Percentiles rank a stretch among this genome's conserved stretches.
Evolutionary conservation across 2,329 filamentous ascomycete genomes (phyloP).

Genomic region (Lachnellula subtilissima): DNA sequence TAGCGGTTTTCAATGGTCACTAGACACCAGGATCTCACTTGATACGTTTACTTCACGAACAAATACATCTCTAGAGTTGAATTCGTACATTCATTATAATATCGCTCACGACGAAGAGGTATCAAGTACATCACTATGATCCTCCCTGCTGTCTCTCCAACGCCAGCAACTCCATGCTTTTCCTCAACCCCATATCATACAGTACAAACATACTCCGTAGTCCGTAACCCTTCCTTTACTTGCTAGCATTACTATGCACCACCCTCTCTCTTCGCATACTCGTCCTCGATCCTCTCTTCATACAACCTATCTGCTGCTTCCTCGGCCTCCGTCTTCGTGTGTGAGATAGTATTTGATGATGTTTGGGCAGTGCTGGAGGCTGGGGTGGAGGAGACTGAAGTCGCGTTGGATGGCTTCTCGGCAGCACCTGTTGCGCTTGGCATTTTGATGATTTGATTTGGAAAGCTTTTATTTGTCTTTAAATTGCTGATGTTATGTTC

Average conservation of each 20-base stretch:
- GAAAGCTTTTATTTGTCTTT: too few species aligned
- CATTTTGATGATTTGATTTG: neutral
- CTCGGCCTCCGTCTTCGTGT: conserved; percentile 10
- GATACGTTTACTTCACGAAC: neutral
- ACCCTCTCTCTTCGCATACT: conserved; percentile 57
- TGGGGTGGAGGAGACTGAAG: neutral
- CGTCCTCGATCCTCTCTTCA: conserved; percentile 55
- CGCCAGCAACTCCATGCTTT: neutral
- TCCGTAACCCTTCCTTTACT: neutral
- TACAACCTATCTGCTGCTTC: conserved; percentile 37
- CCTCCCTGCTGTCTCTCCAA: conserved; percentile 1
- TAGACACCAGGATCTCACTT: neutral
- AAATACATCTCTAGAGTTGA: neutral
- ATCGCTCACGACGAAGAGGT: neutral
- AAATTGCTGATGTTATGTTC: neutral
- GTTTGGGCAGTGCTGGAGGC: neutral
- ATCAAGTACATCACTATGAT: conserved; percentile 2
- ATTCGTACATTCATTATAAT: neutral
- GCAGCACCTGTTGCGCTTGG: neutral
- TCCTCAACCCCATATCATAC: neutral
- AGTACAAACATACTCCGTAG: neutral
- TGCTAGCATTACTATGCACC: conserved; percentile 41
- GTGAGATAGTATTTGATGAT: neutral
- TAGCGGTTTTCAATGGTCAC: too few species aligned
- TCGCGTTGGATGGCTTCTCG: conserved; percentile 7